Conservation (phyloP, 192 early-diverging fungal species). For the Paraglomus occultum region DNA sequence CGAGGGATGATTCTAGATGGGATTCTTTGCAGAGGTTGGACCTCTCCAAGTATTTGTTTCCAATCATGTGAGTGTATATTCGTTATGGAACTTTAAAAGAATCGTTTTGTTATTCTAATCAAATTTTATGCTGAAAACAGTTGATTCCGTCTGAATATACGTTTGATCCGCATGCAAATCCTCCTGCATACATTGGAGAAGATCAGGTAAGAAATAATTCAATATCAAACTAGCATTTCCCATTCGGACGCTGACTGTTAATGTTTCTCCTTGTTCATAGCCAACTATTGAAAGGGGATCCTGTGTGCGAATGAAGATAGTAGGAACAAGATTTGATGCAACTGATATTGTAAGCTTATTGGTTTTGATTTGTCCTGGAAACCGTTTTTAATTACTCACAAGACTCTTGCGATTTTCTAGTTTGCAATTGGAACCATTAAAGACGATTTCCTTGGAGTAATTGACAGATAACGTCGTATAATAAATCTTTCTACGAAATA, state of each 20-base stretch:
- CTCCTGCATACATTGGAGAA: slow-evolving; percentile 70
- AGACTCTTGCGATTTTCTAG: slow-evolving; percentile 38
- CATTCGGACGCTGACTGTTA: slow-evolving; percentile 24
- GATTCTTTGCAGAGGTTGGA: slow-evolving; percentile 94
- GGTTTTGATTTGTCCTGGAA: not conserved
- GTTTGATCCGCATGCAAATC: slow-evolving; percentile 87
- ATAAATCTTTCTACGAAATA: no score
- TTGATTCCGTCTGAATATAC: slow-evolving; percentile 85
- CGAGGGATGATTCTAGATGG: slow-evolving; percentile 56
- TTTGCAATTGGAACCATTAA: slow-evolving; percentile 96
- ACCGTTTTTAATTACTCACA: not conserved
- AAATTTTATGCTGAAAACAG: slow-evolving; percentile 36
- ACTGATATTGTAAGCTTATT: slow-evolving; percentile 81
- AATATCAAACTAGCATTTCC: no score
- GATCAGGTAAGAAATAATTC: slow-evolving; percentile 51
- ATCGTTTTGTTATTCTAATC: not conserved
- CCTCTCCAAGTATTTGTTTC: slow-evolving; percentile 92
- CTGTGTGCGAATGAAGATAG: slow-evolving; percentile 83
- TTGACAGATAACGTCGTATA: no score
- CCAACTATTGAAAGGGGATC: slow-evolving; percentile 80
- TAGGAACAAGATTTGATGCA: slow-evolving; percentile 86
- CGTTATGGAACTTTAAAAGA: not conserved
- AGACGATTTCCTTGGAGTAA: slow-evolving; percentile 70
- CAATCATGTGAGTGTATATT: slow-evolving; percentile 53
- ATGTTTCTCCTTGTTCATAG: slow-evolving; percentile 31